A percentile compares a stretch with the other conserved stretches of the same genome.
Evolutionary conservation across 2,329 filamentous ascomycete species (phyloP).

Genomic region (Phialocephala sp.): DNA sequence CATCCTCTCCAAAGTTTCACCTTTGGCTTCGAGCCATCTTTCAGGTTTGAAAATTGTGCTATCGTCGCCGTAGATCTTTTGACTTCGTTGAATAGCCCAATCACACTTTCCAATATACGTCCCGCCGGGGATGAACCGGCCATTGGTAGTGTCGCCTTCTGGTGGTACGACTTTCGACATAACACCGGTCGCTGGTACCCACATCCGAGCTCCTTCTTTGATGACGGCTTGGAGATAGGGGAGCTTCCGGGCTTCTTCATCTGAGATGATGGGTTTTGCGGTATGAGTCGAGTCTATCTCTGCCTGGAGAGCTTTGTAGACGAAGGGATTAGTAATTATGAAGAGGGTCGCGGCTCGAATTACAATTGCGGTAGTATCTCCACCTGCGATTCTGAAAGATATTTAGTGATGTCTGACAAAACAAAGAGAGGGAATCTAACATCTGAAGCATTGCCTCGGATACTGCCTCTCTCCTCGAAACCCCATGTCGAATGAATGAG

Average conservation of each 20-base stretch:
- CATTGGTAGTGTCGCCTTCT: constrained; percentile 30
- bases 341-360: constrained; percentile 44
- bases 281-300: constrained; percentile 23
- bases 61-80: constrained; percentile 46
- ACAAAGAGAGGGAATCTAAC: constrained; percentile 13
- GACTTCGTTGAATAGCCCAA: constrained; percentile 41
- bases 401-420: neutral
- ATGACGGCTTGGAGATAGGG: constrained; percentile 57
- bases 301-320: constrained; percentile 21
- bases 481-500: constrained; percentile 53
- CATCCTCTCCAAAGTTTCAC: constrained; percentile 41
- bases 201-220: constrained; percentile 54
- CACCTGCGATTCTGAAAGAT: constrained; percentile 52
- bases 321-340: constrained; percentile 29
- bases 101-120: constrained; percentile 34
- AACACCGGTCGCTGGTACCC: constrained; percentile 48
- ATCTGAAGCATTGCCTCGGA: constrained; percentile 38
- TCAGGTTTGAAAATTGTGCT: constrained; percentile 53
- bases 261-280: constrained; percentile 28
- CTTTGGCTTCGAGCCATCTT: constrained; percentile 51
- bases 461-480: constrained; percentile 28
- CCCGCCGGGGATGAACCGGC: constrained; percentile 30
- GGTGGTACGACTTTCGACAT: constrained; percentile 30
- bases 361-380: constrained; percentile 62
- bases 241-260: constrained; percentile 48